Evolutionary conservation across 257 asterid genomes (phyloP).

Genomic region (Marsdenia floribunda): DNA sequence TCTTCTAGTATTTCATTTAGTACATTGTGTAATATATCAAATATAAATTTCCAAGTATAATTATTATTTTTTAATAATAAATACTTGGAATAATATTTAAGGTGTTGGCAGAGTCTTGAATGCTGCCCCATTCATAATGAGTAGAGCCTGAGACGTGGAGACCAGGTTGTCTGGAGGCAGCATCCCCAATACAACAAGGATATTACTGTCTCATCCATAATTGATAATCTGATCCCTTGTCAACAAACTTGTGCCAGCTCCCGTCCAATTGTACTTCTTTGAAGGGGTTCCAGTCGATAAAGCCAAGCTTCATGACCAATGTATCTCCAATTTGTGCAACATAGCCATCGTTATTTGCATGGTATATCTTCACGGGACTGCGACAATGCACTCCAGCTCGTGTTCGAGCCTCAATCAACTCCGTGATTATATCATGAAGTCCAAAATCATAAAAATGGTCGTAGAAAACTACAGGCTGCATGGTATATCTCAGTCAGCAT

Average conservation of each 20-base stretch:
- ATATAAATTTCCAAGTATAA: too few relatives aligned
- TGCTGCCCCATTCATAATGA: not conserved
- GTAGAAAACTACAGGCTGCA: conserved; percentile 34
- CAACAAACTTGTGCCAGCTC: conserved; percentile 37
- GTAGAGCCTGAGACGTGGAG: not conserved
- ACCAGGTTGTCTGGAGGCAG: too few relatives aligned
- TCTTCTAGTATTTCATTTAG: too few relatives aligned
- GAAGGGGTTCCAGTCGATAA: conserved; percentile 39
- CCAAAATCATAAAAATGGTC: conserved; percentile 41
- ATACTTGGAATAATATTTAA: too few relatives aligned
- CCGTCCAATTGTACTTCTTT: conserved; percentile 39
- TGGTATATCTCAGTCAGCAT: too few relatives aligned
- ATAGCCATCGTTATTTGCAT: conserved; percentile 36
- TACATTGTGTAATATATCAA: too few relatives aligned
- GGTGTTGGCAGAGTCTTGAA: too few relatives aligned
- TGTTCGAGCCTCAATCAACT: conserved; percentile 36
- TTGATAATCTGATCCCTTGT: conserved; percentile 36
- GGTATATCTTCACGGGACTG: conserved; percentile 33
- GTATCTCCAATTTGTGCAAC: conserved; percentile 38
- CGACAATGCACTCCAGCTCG: conserved; percentile 39
- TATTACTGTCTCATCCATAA: conserved; percentile 33
- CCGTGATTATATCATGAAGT: conserved; percentile 31
- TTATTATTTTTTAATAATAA: too few relatives aligned
- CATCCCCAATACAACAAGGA: too few relatives aligned
- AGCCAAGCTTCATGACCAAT: conserved; percentile 36